Evolutionary conservation across 139 green algal species (phyloP).

Genomic region (Pycnococcus provasolii): DNA sequence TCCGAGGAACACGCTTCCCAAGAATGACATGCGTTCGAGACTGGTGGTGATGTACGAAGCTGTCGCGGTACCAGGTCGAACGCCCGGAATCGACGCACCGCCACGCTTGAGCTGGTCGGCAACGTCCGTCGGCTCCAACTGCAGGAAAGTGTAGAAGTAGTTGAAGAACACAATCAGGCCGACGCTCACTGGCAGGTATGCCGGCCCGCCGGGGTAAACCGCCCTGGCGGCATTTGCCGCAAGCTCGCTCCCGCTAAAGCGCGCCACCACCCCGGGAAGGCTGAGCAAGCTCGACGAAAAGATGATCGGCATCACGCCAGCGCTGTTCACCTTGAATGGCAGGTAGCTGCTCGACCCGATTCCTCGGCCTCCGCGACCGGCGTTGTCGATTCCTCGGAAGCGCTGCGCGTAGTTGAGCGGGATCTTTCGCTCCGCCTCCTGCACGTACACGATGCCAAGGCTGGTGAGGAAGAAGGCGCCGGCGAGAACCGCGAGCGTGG

Average conservation of each 20-base stretch:
- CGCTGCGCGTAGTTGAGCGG: slow-evolving; percentile 86
- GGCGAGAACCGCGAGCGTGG: slow-evolving; percentile 49
- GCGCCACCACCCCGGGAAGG: slow-evolving; percentile 63
- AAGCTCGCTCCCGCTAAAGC: slow-evolving; percentile 53
- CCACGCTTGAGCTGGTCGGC: slow-evolving; percentile 85
- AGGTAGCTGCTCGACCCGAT: slow-evolving; percentile 78
- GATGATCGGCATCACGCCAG: slow-evolving; percentile 97
- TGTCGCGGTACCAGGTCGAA: slow-evolving; percentile 78
- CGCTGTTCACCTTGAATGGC: slow-evolving; percentile 93
- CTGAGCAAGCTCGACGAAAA: slow-evolving; percentile 88
- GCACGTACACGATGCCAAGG: slow-evolving; percentile 93
- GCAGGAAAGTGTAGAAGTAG: slow-evolving; percentile 99
- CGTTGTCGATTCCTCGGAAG: slow-evolving; percentile 9
- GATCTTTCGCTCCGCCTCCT: slow-evolving; percentile 91
- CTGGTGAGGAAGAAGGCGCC: slow-evolving; percentile 80
- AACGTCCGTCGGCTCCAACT: slow-evolving; percentile 94
- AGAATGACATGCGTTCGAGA: slow-evolving; percentile 71
- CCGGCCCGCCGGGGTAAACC: slow-evolving; percentile 12
- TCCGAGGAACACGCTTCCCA: slow-evolving; percentile 86
- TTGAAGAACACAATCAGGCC: slow-evolving; percentile 95
- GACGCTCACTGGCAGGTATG: slow-evolving; percentile 60
- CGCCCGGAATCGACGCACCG: slow-evolving; percentile 65
- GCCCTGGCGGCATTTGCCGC: slow-evolving; percentile 51
- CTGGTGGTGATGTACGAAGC: slow-evolving; percentile 73
- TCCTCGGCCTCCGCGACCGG: slow-evolving; percentile 34